phyloP scores from a whole-genome alignment of 805 yeast species.

The Blastobotrys peoriensis region DNA sequence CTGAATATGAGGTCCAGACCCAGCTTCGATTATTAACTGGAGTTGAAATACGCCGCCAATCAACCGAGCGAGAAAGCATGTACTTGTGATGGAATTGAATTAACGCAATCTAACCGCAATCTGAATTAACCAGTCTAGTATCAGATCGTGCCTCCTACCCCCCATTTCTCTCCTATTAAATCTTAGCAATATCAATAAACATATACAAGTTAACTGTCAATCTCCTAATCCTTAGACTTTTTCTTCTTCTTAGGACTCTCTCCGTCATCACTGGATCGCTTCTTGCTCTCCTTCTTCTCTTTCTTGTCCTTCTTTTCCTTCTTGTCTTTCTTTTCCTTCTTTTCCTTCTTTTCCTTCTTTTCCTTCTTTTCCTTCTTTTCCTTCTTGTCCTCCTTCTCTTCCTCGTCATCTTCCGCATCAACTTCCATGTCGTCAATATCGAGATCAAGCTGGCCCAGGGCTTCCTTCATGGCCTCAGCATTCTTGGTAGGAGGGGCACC shows the following conservation, averaged over 20 bases:
- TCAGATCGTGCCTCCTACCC: no score
- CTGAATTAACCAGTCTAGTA: no score
- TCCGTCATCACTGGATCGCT: conserved; percentile 9
- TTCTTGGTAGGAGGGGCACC: conserved; percentile 97
- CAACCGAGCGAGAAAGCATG: not conserved
- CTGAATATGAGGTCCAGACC: not conserved
- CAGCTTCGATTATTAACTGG: not conserved
- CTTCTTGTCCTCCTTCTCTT: conserved; percentile 36
- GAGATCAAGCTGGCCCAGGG: conserved; percentile 58
- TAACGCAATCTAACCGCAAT: no score
- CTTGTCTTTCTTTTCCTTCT: conserved; percentile 42
- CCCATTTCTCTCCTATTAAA: no score
- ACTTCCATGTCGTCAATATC: conserved; percentile 33
- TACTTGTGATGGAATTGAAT: no score
- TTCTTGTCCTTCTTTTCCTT: conserved; percentile 20
- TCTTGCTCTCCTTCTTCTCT: conserved; percentile 16
- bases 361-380: conserved; percentile 44
- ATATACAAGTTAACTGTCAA: no score
- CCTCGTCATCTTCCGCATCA: conserved; percentile 41
- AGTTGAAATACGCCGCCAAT: not conserved
- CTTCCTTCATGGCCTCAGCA: conserved; percentile 88
- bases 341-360: conserved; percentile 48
- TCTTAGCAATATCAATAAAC: no score
- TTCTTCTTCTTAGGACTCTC: conserved; percentile 19
- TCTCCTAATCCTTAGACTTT: conserved; percentile 15